Percentiles rank a stretch among this genome's conserved stretches.
Evolutionary conservation across 495 filamentous ascomycete species (phyloP).

Genomic region (Penicillium cataractarum): DNA sequence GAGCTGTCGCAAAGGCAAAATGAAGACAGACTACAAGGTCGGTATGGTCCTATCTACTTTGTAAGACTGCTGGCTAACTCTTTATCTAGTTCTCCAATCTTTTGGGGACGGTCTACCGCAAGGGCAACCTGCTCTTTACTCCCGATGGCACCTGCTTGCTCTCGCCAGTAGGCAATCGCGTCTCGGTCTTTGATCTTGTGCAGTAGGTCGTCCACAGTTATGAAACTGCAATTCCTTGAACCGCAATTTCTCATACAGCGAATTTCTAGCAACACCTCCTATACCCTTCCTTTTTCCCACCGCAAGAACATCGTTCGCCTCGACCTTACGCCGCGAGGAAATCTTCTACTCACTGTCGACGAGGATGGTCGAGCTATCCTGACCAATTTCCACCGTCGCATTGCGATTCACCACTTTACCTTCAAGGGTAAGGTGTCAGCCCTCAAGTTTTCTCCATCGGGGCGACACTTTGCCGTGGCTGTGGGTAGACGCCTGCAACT

Average conservation of each 20-base stretch:
- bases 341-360: slow-evolving; percentile 88
- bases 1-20: slow-evolving; percentile 52
- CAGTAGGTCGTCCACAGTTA: slow-evolving; percentile 62
- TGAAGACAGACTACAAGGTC: slow-evolving; percentile 97
- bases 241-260: slow-evolving; percentile 7
- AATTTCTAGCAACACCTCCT: slow-evolving; percentile 79
- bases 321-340: slow-evolving; percentile 84
- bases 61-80: neutral
- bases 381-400: slow-evolving; percentile 81
- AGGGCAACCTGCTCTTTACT: slow-evolving; percentile 94
- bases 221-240: neutral
- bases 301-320: slow-evolving; percentile 89
- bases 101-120: slow-evolving; percentile 95
- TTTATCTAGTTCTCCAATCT: slow-evolving; percentile 81
- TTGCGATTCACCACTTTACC: slow-evolving; percentile 90
- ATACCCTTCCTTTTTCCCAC: slow-evolving; percentile 92
- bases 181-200: slow-evolving; percentile 93
- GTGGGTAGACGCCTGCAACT: slow-evolving; percentile 85
- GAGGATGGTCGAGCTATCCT: slow-evolving; percentile 93
- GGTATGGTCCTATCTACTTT: slow-evolving; percentile 7
- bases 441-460: slow-evolving; percentile 89
- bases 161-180: slow-evolving; percentile 95
- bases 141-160: slow-evolving; percentile 94
- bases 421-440: slow-evolving; percentile 83
- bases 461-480: slow-evolving; percentile 84